Evolutionary conservation across 2,329 filamentous ascomycete species (phyloP), one percentile per base, ranked within the genome.

Genomic region (Trichophyton benhamiae): DNA sequence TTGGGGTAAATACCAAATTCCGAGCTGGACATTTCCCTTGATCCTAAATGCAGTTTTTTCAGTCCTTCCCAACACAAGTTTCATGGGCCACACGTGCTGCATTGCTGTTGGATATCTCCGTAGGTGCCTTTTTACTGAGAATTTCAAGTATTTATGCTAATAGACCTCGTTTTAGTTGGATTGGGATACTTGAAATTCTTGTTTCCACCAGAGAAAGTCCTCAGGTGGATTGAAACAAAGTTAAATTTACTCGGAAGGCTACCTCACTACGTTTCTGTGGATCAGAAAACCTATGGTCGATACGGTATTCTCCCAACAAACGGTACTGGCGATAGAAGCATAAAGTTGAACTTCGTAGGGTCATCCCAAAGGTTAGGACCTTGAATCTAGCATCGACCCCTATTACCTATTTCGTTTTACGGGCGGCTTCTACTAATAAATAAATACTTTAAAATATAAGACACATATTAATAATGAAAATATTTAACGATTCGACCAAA

Each of bases 271-370:
- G 87, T 97, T 57, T 95, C 89, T 61, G 86, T 96, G 15, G 92
- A 97, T 70, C 91, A 96, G 75, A 96, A 96, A 80, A 96, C 89
- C 4, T 96, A 92, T 69, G 92, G 92, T 6, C 82, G 92, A 60
- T 96, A 95, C 68, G 92, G 92, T 1, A 88, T 96, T 13, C 77
- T 97, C 61, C 92, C 91, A 1, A 78, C 73, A 20, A 71, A 68
- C 46, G 71, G 65, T 44, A 59, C 69, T 17, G 57, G 44, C 17
- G 59, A 60, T 64, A 70, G 30, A 67, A 69, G 71, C 33, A 73
- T 77, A 41, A 74, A 76, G 13, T 78, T 87, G 67, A 84, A 84
- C 60, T 82, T 88, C 62, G 77, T 88, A 52, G 84, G 82, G 17
- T 67, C 72, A 58, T 81, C 80, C 25, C 87, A 90, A 72, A 81